Conservation (phyloP, 495 filamentous ascomycete genomes). For the Parathielavia appendiculata region DNA sequence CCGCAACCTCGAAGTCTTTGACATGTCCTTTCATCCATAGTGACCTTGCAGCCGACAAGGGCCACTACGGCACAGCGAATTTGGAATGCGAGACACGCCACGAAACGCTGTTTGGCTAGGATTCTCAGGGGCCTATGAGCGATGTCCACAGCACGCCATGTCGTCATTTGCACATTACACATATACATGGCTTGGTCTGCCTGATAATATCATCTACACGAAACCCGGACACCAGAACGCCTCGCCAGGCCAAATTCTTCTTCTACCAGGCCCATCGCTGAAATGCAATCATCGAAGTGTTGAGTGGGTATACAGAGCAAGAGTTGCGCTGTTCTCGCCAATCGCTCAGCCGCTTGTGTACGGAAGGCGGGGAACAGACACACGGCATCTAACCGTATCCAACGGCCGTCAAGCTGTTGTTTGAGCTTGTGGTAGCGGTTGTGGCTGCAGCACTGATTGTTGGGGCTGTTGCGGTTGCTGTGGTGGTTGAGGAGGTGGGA, state of each 20-base stretch:
- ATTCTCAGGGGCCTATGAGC: neutral
- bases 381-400: neutral
- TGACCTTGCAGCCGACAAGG: no score
- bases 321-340: constrained; percentile 9
- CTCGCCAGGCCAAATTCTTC: constrained; percentile 23
- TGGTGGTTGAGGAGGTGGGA: constrained; percentile 18
- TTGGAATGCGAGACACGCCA: neutral
- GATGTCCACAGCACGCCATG: constrained; percentile 4
- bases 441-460: constrained; percentile 13
- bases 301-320: constrained; percentile 28
- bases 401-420: constrained; percentile 7
- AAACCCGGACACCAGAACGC: constrained; percentile 28
- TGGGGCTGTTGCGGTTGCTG: constrained; percentile 24
- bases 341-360: constrained; percentile 1
- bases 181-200: constrained; percentile 25
- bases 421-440: constrained; percentile 21
- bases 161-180: constrained; percentile 8
- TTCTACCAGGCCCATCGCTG: constrained; percentile 29
- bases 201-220: constrained; percentile 27
- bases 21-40: neutral
- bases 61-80: neutral
- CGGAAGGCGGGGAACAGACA: neutral
- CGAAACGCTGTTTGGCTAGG: neutral
- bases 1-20: no score
- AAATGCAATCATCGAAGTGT: constrained; percentile 31